Conservation (phyloP, 805 yeast genomes). For the Kodamaea kakaduensis region DNA sequence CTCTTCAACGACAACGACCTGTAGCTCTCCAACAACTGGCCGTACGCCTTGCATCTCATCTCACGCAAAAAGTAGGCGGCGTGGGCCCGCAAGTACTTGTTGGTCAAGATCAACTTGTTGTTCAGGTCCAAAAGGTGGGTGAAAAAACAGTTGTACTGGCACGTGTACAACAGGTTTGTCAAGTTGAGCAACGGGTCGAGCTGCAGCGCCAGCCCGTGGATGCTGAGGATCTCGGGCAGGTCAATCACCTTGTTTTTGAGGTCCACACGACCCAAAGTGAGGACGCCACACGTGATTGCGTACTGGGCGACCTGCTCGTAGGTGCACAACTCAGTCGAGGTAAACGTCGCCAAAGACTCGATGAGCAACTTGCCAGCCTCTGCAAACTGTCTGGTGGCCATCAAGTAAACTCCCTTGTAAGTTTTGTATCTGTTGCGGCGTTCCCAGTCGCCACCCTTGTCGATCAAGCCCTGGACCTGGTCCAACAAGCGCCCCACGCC, state of each 20-base stretch:
- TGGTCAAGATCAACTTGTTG: constrained; percentile 60
- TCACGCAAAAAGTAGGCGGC: constrained; percentile 84
- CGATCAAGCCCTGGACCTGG: constrained; percentile 69
- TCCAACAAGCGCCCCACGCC: constrained; percentile 70
- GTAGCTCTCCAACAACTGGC: constrained; percentile 91
- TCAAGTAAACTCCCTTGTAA: constrained; percentile 75
- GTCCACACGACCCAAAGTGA: constrained; percentile 77
- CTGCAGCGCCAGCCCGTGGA: constrained; percentile 65
- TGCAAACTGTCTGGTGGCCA: constrained; percentile 81
- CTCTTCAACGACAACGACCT: constrained; percentile 83
- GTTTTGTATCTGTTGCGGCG: constrained; percentile 93
- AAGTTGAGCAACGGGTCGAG: constrained; percentile 78
- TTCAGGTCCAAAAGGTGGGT: constrained; percentile 72
- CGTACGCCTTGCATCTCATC: constrained; percentile 90
- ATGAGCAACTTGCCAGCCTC: constrained; percentile 83
- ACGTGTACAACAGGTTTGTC: constrained; percentile 81
- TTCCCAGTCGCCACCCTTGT: constrained; percentile 99
- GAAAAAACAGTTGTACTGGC: constrained; percentile 81
- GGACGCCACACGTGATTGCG: constrained; percentile 83
- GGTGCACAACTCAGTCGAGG: constrained; percentile 83
- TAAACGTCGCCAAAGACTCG: constrained; percentile 92
- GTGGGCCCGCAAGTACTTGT: constrained; percentile 69
- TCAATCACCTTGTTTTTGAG: constrained; percentile 82
- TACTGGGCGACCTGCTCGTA: constrained; percentile 88
- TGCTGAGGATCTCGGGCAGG: constrained; percentile 86